phyloP scores from a whole-genome alignment of 2,329 filamentous ascomycete species.

The Orbilia blumenaviensis region DNA sequence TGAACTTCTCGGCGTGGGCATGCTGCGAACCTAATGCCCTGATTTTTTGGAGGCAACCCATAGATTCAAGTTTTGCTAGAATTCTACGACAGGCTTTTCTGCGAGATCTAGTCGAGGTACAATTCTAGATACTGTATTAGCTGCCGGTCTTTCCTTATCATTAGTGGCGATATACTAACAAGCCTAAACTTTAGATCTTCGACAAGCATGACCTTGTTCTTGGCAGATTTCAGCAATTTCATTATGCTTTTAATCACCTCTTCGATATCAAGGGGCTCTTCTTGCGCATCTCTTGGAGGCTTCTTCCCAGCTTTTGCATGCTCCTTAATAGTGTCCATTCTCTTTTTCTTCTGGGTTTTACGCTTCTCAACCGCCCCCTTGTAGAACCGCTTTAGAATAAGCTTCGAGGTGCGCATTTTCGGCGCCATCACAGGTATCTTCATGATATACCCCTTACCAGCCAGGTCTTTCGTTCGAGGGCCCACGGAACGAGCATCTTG shows the following conservation, averaged over 20 bases:
- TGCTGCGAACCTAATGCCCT: slow-evolving; percentile 39
- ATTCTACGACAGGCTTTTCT: slow-evolving; percentile 48
- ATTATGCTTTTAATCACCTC: slow-evolving; percentile 43
- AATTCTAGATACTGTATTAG: slow-evolving; percentile 32
- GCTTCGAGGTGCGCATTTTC: slow-evolving; percentile 40
- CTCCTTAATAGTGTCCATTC: slow-evolving; percentile 41
- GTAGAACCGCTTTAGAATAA: slow-evolving; percentile 48
- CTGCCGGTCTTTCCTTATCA: neutral
- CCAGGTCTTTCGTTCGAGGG: slow-evolving; percentile 48
- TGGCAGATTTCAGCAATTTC: slow-evolving; percentile 42
- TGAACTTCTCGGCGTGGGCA: slow-evolving; percentile 43
- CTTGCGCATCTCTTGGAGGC: slow-evolving; percentile 29
- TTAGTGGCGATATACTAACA: slow-evolving; percentile 5
- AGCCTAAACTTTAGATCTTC: slow-evolving; percentile 52
- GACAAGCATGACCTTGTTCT: slow-evolving; percentile 50
- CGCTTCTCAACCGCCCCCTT: slow-evolving; percentile 44
- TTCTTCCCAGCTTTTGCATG: slow-evolving; percentile 44
- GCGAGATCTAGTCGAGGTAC: slow-evolving; percentile 46
- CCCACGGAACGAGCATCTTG: slow-evolving; percentile 48
- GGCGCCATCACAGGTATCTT: slow-evolving; percentile 47
- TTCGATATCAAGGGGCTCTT: slow-evolving; percentile 45
- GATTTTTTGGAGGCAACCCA: slow-evolving; percentile 48
- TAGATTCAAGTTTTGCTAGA: slow-evolving; percentile 28
- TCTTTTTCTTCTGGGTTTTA: slow-evolving; percentile 48
- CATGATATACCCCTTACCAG: slow-evolving; percentile 50